Evolutionary conservation across 345 rosid species (phyloP).

Genomic region (Citrus unshiu): DNA sequence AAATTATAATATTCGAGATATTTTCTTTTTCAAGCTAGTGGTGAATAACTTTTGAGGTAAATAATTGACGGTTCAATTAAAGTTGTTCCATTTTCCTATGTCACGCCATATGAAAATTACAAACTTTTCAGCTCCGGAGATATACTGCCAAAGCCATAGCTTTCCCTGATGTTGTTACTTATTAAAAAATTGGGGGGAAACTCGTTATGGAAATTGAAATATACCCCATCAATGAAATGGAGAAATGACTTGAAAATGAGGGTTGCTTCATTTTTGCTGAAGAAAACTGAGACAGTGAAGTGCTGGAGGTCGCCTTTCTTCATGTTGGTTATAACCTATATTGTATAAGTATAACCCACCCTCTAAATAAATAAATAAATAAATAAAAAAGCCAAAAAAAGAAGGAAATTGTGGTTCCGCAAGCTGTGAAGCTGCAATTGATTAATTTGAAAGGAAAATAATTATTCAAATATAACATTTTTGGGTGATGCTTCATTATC

Average conservation of each 20-base stretch:
- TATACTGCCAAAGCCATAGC: not conserved
- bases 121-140: not conserved
- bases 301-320: not conserved
- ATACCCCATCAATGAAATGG: not conserved
- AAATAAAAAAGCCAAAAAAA: no score
- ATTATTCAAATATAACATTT: no score
- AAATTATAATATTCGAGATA: no score
- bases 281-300: not conserved
- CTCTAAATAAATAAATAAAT: not conserved
- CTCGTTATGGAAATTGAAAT: not conserved
- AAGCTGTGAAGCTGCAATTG: no score
- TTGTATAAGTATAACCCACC: not conserved
- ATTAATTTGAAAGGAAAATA: not conserved
- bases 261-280: not conserved
- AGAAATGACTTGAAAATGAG: not conserved
- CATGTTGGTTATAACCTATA: not conserved
- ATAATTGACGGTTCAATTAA: not conserved
- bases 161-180: not conserved
- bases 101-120: not conserved
- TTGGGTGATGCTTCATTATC: conserved; percentile 22
- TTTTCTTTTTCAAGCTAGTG: not conserved
- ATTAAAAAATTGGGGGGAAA: no score
- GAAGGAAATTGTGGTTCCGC: no score
- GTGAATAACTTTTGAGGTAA: conserved; percentile 1
- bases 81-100: not conserved